Percentiles rank a stretch among this genome's conserved stretches.
phyloP scores from a whole-genome alignment of 2,329 filamentous ascomycete genomes.

The Arthrobotrys iridis region DNA sequence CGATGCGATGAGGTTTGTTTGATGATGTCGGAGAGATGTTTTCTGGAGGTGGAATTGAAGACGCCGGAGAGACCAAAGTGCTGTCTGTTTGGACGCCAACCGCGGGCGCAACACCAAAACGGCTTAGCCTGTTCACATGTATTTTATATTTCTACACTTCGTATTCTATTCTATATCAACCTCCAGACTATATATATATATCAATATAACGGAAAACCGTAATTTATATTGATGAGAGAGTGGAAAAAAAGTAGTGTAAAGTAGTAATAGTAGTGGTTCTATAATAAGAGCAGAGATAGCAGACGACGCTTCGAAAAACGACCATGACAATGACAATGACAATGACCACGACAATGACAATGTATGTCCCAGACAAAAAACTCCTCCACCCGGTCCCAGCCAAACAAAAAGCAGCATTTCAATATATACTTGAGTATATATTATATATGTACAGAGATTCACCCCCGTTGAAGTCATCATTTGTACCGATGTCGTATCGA shows the following conservation, averaged over 20 bases:
- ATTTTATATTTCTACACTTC: neutral
- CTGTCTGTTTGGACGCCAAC: neutral
- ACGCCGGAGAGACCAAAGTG: too few relatives aligned
- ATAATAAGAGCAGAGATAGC: conserved; percentile 35
- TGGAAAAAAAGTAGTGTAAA: neutral
- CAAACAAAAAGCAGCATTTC: too few relatives aligned
- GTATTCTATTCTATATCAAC: too few relatives aligned
- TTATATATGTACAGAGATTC: too few relatives aligned
- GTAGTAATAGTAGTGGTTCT: neutral
- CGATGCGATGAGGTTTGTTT: neutral
- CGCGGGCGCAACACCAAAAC: conserved; percentile 27
- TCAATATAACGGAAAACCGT: neutral
- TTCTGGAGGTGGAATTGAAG: neutral
- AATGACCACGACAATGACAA: too few relatives aligned
- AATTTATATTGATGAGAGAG: neutral
- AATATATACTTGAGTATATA: too few relatives aligned
- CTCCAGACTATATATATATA: neutral
- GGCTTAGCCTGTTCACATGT: neutral
- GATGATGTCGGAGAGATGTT: neutral
- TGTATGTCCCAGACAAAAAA: conserved; percentile 28
- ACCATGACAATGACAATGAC: neutral
- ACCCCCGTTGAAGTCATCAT: too few relatives aligned
- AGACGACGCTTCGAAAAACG: conserved; percentile 20
- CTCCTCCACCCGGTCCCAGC: conserved; percentile 13
- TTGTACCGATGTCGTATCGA: too few relatives aligned